Evolutionary conservation across 345 rosid genomes (phyloP).

Genomic region (Toxicodendron radicans): DNA sequence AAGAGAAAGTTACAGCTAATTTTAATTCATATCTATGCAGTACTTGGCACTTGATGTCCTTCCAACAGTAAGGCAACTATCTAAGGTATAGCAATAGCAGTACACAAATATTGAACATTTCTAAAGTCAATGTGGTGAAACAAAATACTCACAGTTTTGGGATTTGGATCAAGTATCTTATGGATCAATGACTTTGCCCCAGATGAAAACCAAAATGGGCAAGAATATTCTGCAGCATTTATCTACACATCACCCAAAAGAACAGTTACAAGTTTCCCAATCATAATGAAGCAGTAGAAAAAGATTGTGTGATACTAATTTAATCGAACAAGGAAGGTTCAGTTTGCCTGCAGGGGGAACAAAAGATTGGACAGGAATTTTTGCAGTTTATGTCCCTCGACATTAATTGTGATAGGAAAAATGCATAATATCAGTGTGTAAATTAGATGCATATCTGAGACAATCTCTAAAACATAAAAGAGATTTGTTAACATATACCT

Average conservation of each 20-base stretch:
- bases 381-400: constrained; percentile 8
- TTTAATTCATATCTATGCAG: background rate
- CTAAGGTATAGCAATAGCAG: background rate
- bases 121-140: too few relatives aligned
- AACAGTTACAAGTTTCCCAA: constrained; percentile 19
- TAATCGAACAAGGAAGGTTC: constrained; percentile 4
- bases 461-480: constrained; percentile 6
- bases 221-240: constrained; percentile 72
- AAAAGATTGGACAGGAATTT: background rate
- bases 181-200: constrained; percentile 65
- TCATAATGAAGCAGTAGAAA: constrained; percentile 9
- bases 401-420: background rate
- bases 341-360: background rate
- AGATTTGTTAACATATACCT: background rate
- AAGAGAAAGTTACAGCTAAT: constrained; percentile 6
- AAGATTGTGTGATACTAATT: constrained; percentile 14
- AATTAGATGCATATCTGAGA: background rate
- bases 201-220: constrained; percentile 83
- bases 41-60: constrained; percentile 7
- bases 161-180: constrained; percentile 74
- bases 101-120: background rate
- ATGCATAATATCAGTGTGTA: constrained; percentile 3
- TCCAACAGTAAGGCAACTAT: background rate
- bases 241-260: constrained; percentile 44
- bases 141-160: constrained; percentile 71